These are phyloP conservation scores for Ceraceosorus guamensis DNA, from an alignment of 1,284 basidiomycete species.

Conservation along the genomic window DNA sequence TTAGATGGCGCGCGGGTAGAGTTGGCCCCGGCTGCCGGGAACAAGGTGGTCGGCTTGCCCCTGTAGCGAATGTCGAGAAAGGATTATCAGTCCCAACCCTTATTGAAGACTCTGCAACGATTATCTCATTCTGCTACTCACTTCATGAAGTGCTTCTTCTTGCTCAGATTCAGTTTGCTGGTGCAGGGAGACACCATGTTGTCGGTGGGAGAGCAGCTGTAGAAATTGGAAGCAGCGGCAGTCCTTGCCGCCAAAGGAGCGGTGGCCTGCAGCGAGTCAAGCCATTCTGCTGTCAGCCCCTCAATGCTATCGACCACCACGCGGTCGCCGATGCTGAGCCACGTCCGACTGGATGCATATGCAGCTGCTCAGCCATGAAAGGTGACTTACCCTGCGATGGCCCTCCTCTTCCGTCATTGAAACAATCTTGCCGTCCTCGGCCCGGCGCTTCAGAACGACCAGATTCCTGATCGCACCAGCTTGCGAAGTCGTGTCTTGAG, in stretches of 20 bases:
- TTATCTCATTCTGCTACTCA: slow-evolving; percentile 1
- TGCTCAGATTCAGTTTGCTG: slow-evolving; percentile 45
- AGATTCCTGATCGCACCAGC: slow-evolving; percentile 22
- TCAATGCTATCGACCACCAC: no score
- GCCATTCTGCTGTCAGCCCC: background rate
- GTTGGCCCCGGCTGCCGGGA: slow-evolving; percentile 17
- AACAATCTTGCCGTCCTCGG: slow-evolving; percentile 33
- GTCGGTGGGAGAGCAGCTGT: slow-evolving; percentile 39
- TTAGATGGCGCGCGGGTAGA: background rate
- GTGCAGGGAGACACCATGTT: slow-evolving; percentile 45
- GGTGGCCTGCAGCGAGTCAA: slow-evolving; percentile 18
- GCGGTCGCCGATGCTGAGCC: no score
- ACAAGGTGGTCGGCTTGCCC: slow-evolving; percentile 43
- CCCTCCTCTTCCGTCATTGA: slow-evolving; percentile 43
- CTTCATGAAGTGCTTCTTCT: slow-evolving; percentile 44
- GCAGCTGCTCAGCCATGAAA: background rate
- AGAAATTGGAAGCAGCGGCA: slow-evolving; percentile 37
- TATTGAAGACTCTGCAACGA: background rate
- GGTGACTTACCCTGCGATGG: slow-evolving; percentile 28
- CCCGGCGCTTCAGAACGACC: slow-evolving; percentile 41
- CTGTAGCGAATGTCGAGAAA: background rate
- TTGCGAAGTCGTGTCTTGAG: background rate
- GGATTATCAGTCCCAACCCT: background rate
- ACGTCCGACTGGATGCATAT: background rate
- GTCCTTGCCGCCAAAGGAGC: slow-evolving; percentile 41